Conservation (phyloP, 805 yeast species). For the Metschnikowia baotianmanensis region DNA sequence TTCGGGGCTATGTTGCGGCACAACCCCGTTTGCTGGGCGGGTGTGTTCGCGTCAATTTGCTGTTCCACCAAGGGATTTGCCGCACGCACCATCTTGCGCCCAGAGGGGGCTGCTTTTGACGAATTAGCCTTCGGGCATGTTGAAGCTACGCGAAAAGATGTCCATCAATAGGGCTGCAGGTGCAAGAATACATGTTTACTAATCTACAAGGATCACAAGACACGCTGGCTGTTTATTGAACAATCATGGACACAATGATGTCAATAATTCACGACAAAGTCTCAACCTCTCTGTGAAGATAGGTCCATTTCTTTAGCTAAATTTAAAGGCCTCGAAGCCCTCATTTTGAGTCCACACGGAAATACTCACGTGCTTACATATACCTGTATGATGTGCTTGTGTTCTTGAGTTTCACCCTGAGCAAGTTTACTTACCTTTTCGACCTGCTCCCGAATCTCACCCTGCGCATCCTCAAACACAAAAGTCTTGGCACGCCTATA, state of each 20-base stretch:
- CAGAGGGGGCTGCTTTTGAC: background rate
- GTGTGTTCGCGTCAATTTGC: too few relatives aligned
- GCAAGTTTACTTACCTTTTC: conserved; percentile 1
- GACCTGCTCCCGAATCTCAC: background rate
- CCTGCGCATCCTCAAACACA: background rate
- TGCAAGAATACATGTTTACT: background rate
- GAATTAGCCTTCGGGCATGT: background rate
- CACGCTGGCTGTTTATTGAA: too few relatives aligned
- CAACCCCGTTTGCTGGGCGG: too few relatives aligned
- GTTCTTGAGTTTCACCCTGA: conserved; percentile 2
- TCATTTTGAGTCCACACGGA: background rate
- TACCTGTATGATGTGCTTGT: background rate
- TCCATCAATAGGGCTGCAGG: background rate
- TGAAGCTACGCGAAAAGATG: background rate
- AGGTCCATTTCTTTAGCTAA: too few relatives aligned
- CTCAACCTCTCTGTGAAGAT: too few relatives aligned
- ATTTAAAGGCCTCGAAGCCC: too few relatives aligned
- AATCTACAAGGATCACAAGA: too few relatives aligned
- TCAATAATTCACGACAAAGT: too few relatives aligned
- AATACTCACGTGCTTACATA: background rate
- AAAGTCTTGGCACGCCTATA: conserved; percentile 4
- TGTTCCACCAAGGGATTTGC: too few relatives aligned
- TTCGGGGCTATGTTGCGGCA: background rate
- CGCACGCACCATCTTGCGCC: too few relatives aligned
- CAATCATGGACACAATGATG: too few relatives aligned